Base-by-base conservation (phyloP, 495 filamentous ascomycete species). In the Hyaloscypha variabilis region DNA sequence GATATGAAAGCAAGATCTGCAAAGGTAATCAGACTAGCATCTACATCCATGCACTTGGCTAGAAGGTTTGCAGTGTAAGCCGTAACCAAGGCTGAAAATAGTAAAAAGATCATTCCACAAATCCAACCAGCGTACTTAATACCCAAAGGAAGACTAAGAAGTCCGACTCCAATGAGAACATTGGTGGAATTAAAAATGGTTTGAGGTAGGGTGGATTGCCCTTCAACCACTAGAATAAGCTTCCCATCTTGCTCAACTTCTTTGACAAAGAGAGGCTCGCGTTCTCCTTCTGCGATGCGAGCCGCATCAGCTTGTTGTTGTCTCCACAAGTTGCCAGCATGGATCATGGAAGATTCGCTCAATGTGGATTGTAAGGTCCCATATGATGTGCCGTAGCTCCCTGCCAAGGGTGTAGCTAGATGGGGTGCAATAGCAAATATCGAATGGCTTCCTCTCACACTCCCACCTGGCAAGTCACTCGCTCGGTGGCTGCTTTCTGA, bases 181-280 rank as follows among this genome's bases (percentile, higher is more conserved):
- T 99, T 99, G 60, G 96, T 93, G 19, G 92, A 95, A 74, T 99
- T 99, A 78, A 99, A 97, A 65, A 97, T 83, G 0, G 95, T 98
- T 78, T 99, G 95, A 2, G 94, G 93, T 30, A 97, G 78, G 2
- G 95, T 99, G 11, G 91, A 96, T 80, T 94, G 93, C 39, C 95
- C 95, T 64, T 95, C 85, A 8, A 98, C 87, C 28, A 94, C 83
- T 71, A 90, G 82, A 29, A 96, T 86, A 21, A 93, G 80, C 64
- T 90, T 91, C 26, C 95, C 95, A 74, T 96, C 93, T 71, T 95
- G 91, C 74, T 96, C 88, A 8, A 97, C 85, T 72, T 92, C 87
- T 76, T 92, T 96, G 52, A 97, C 87, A 25, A 97, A 74, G 56
- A 99, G 81, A 1, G 92, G 92, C 68, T 90, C 87, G 39, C 88